A percentile compares a stretch with the other conserved stretches of the same genome.
These are phyloP conservation scores for Endotrypanum monterogeii DNA, from an alignment of 208 protist genomes.

Conservation along the genomic window DNA sequence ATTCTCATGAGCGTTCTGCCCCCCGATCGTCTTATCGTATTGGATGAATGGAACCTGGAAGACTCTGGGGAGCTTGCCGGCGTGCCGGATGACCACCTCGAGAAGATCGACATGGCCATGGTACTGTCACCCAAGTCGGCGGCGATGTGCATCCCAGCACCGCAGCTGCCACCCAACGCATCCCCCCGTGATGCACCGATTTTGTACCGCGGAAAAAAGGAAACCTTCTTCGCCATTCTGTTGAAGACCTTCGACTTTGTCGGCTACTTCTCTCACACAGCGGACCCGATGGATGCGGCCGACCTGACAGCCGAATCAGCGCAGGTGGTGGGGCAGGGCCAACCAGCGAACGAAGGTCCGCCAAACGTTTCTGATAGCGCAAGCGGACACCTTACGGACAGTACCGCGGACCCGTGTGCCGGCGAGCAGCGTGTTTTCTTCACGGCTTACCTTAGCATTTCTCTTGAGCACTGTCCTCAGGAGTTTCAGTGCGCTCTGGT, in stretches of 20 bases:
- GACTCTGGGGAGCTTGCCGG: conserved; percentile 31
- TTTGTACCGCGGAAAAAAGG: conserved; percentile 60
- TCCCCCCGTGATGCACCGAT: conserved; percentile 29
- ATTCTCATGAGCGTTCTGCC: conserved; percentile 50
- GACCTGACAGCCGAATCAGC: conserved; percentile 17
- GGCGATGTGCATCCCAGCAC: conserved; percentile 30
- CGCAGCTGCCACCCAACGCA: conserved; percentile 24
- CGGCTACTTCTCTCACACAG: conserved; percentile 86
- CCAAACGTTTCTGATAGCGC: conserved; percentile 11
- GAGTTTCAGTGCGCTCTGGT: conserved; percentile 77
- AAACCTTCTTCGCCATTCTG: conserved; percentile 83
- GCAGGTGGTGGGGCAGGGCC: conserved; percentile 16
- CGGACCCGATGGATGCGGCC: conserved; percentile 24
- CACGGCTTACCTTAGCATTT: conserved; percentile 58
- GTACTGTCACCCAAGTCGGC: conserved; percentile 49
- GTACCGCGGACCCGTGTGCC: conserved; percentile 8
- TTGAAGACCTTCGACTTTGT: conserved; percentile 91
- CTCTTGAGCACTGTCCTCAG: conserved; percentile 46
- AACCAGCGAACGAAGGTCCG: conserved; percentile 11
- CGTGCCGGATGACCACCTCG: conserved; percentile 43
- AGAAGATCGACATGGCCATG: conserved; percentile 58
- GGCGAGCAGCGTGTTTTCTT: conserved; percentile 31
- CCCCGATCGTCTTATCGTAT: conserved; percentile 52
- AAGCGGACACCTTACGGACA: conserved; percentile 9
- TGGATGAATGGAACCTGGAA: conserved; percentile 81